Percentiles rank a stretch among this genome's conserved stretches.
Conservation (phyloP, 2,329 filamentous ascomycete genomes). For the Aspergillus versicolor region DNA sequence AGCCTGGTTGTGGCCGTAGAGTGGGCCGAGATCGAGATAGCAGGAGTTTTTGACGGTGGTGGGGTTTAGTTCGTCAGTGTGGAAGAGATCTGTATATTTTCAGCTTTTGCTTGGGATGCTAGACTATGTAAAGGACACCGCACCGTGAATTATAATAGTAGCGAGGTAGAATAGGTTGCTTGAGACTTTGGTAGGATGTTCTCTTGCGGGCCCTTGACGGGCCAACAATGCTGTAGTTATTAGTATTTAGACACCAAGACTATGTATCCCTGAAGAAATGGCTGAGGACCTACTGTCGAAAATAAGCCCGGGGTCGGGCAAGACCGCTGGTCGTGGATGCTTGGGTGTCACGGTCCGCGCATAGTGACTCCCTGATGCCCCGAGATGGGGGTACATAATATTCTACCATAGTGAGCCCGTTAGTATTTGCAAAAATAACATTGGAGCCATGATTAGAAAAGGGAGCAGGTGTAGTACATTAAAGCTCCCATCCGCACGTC, state of each 20-base stretch:
- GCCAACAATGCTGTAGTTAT: slow-evolving; percentile 5
- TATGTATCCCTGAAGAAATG: slow-evolving; percentile 52
- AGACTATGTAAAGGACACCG: slow-evolving; percentile 19
- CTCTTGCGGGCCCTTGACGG: slow-evolving; percentile 33
- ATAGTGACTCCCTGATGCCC: slow-evolving; percentile 65
- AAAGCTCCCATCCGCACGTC: slow-evolving; percentile 40
- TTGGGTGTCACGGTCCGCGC: slow-evolving; percentile 62
- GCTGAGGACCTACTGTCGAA: slow-evolving; percentile 65
- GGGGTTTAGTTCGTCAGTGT: slow-evolving; percentile 62
- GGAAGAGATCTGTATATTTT: slow-evolving; percentile 57
- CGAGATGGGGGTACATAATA: slow-evolving; percentile 64
- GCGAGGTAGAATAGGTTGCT: slow-evolving; percentile 74
- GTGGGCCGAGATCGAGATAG: slow-evolving; percentile 70
- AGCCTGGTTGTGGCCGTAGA: slow-evolving; percentile 66
- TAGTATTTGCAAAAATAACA: slow-evolving; percentile 20
- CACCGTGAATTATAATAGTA: slow-evolving; percentile 62
- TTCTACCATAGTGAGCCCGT: slow-evolving; percentile 24
- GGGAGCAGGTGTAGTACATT: slow-evolving; percentile 30
- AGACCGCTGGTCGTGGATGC: slow-evolving; percentile 56
- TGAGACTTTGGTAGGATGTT: slow-evolving; percentile 69
- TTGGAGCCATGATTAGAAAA: too few relatives aligned
- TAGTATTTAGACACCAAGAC: slow-evolving; percentile 6
- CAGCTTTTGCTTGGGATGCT: slow-evolving; percentile 7
- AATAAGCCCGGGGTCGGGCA: slow-evolving; percentile 64
- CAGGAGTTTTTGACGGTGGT: slow-evolving; percentile 68